Base-by-base conservation (phyloP, 2,329 filamentous ascomycete genomes). In the Mariannaea sp. region DNA sequence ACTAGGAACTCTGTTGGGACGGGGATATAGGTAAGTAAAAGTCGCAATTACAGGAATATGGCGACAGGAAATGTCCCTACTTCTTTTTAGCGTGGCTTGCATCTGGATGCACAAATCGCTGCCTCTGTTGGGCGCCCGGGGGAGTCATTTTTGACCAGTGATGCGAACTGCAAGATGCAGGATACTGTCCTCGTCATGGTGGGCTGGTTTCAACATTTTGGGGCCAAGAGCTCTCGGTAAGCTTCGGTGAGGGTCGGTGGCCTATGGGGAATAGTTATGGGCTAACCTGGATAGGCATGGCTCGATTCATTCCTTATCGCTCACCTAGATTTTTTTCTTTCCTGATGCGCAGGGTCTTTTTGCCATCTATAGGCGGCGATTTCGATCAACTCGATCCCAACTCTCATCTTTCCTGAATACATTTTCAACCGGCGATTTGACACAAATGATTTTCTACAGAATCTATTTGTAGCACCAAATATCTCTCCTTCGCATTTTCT, bases 71-170 rank as follows among this genome's bases (percentile, higher is more conserved):
- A 17, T 1, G 22, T 16, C 4, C 71, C 53, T 65, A 80, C 79
- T 77, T 79, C 67, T 80, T 82, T 68, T 76, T 77, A 5, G 78
- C 79, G 65, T 82, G 80, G 16, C 71, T 70, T 10, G 79, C 77
- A 16, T 68, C 65, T 0, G 80, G 79, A 62, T 82, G 80, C 49
- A 78, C 73, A 55, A 76, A 81, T 41, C 75, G 70, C 51, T 49
- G 58, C 58, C 55, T 60, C 43, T 65, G 64, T 20, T 65, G 60
- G 17, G 64, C 55, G 24, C 66, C 61, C 51, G 67, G 68, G 32
- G 76, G 70, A 61, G 77, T 70, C 75, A 79, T 79, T 58, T 57
- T 71, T 56, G 55, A 45, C 49, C 53, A 51, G 60, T 53, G 47
- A n/a, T 50, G 59, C 48, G 45, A 52, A 49, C 58, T 61, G 52